These are phyloP conservation scores for Clavispora fructus DNA, from an alignment of 805 yeast genomes.

Conservation along the genomic window DNA sequence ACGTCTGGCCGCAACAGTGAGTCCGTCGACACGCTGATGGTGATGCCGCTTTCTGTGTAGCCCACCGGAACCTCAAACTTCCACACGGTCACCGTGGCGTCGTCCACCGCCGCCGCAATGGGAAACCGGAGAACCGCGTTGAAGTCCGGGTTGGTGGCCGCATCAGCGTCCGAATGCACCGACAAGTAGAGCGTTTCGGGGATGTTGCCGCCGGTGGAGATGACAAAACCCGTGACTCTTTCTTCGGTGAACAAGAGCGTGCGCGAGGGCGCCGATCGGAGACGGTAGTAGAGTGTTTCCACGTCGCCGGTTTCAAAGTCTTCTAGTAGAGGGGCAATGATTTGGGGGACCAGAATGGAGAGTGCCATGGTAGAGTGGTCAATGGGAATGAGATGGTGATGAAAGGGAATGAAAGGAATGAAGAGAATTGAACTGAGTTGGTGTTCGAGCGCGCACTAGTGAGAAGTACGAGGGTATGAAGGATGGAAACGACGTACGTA, in stretches of 20 bases:
- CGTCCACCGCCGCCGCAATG: background rate
- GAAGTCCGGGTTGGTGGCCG: background rate
- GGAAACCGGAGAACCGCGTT: background rate
- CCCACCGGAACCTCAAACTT: slow-evolving; percentile 20
- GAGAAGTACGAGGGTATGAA: too few relatives aligned
- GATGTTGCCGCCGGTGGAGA: slow-evolving; percentile 10
- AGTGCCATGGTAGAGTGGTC: slow-evolving; percentile 3
- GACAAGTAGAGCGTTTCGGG: slow-evolving; percentile 3
- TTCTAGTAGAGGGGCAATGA: background rate
- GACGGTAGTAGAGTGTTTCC: slow-evolving; percentile 4
- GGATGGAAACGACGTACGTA: too few relatives aligned
- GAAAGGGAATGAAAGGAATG: too few relatives aligned
- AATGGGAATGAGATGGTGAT: too few relatives aligned
- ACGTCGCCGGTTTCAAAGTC: slow-evolving; percentile 2
- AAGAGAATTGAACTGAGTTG: too few relatives aligned
- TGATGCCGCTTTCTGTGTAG: slow-evolving; percentile 3
- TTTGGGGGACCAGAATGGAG: slow-evolving; percentile 9
- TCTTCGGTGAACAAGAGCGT: slow-evolving; percentile 28
- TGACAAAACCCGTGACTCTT: slow-evolving; percentile 21
- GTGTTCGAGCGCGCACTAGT: too few relatives aligned
- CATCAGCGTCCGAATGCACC: background rate
- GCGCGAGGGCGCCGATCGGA: background rate
- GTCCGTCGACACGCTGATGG: slow-evolving; percentile 3
- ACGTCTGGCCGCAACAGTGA: background rate
- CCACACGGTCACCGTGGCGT: slow-evolving; percentile 17